Conservation (phyloP, 768 basidiomycete genomes). For the Psilocybe tampanensis region DNA sequence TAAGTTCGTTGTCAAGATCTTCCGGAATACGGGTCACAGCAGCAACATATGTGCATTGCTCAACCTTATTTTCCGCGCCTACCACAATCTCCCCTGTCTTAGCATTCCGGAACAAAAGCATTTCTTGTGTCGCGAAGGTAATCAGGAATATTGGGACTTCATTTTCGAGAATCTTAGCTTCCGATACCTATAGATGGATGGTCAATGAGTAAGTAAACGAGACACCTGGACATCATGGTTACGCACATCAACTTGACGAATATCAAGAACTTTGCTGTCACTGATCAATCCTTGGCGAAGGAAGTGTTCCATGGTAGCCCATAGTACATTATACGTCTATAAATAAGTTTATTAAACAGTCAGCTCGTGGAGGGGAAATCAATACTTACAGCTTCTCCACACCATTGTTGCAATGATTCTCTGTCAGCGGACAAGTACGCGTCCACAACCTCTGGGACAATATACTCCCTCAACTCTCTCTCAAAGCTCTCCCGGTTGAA, state of each 20-base stretch:
- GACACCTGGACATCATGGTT: neutral
- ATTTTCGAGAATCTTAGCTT: slow-evolving; percentile 90
- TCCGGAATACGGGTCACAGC: slow-evolving; percentile 87
- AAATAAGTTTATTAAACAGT: slow-evolving; percentile 3
- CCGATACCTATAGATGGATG: slow-evolving; percentile 58
- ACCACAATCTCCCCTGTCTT: slow-evolving; percentile 86
- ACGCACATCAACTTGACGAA: slow-evolving; percentile 94
- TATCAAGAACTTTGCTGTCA: slow-evolving; percentile 94
- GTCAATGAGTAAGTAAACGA: neutral
- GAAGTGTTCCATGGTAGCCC: slow-evolving; percentile 97
- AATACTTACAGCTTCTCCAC: slow-evolving; percentile 85
- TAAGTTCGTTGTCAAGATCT: slow-evolving; percentile 89
- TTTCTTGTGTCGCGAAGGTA: slow-evolving; percentile 92
- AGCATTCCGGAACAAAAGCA: slow-evolving; percentile 87
- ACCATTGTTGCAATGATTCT: slow-evolving; percentile 87
- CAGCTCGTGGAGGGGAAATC: neutral
- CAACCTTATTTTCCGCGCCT: slow-evolving; percentile 88
- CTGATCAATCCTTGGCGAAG: slow-evolving; percentile 88
- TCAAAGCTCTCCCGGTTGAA: slow-evolving; percentile 89
- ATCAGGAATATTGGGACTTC: slow-evolving; percentile 89
- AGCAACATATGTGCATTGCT: slow-evolving; percentile 92
- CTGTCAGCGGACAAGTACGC: slow-evolving; percentile 92
- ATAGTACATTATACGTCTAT: slow-evolving; percentile 96
- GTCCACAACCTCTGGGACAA: slow-evolving; percentile 96
- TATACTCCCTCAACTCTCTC: slow-evolving; percentile 92